Percentiles rank a stretch among this genome's conserved stretches.
Evolutionary conservation across 2,329 filamentous ascomycete genomes (phyloP).

Genomic region (Alternaria triticimaculans): DNA sequence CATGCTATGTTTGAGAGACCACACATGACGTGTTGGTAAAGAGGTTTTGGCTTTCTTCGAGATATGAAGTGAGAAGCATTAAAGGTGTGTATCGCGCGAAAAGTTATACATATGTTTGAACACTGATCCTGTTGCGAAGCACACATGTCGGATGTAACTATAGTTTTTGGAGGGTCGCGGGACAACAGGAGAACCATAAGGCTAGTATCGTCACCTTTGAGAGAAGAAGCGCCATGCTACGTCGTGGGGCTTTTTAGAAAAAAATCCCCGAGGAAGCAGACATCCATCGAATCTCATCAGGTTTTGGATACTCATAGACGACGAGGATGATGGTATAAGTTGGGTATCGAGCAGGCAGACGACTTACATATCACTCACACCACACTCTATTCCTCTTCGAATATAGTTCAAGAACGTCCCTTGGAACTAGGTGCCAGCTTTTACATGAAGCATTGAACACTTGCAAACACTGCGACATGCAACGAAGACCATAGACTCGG

Average conservation of each 20-base stretch:
- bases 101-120: background rate
- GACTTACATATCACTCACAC: background rate
- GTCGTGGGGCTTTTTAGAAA: background rate
- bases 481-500: background rate
- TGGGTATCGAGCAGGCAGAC: background rate
- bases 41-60: background rate
- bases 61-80: background rate
- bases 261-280: background rate
- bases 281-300: too few species aligned
- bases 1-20: background rate
- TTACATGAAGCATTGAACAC: background rate
- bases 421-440: background rate
- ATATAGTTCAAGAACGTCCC: background rate
- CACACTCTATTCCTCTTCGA: background rate
- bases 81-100: background rate
- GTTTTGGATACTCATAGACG: background rate
- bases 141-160: background rate
- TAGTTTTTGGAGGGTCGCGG: background rate
- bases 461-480: background rate
- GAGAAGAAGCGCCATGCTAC: background rate
- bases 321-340: background rate
- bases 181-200: background rate
- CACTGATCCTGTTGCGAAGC: background rate
- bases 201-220: fast-evolving
- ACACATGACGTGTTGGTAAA: background rate